Conservation (phyloP, 352 stramenopile species). For the Pythium brassicae region DNA sequence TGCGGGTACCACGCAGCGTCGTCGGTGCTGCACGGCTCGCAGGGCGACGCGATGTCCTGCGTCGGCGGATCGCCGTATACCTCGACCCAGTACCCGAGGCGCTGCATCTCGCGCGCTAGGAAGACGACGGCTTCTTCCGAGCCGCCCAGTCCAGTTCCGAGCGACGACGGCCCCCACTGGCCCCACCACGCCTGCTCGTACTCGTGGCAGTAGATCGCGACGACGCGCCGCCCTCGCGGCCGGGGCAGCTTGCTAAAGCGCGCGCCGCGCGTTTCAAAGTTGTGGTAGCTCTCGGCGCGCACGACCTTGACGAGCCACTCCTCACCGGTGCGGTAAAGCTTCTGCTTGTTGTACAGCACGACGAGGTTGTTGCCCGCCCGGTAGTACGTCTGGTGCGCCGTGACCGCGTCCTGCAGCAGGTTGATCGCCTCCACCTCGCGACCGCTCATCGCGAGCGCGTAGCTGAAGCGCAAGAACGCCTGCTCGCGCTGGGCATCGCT, state of each 20-base stretch:
- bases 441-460: constrained; percentile 24
- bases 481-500: constrained; percentile 21
- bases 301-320: constrained; percentile 26
- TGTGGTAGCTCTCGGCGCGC: constrained; percentile 24
- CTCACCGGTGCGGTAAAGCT: constrained; percentile 27
- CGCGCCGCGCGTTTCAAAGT: constrained; percentile 22
- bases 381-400: constrained; percentile 29
- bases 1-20: constrained; percentile 74
- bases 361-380: constrained; percentile 49
- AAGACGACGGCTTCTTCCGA: constrained; percentile 92
- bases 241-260: constrained; percentile 27
- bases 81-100: constrained; percentile 84
- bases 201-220: constrained; percentile 91
- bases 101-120: constrained; percentile 66
- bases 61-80: constrained; percentile 73
- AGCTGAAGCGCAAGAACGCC: constrained; percentile 35
- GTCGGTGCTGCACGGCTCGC: not conserved
- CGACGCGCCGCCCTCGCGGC: constrained; percentile 20
- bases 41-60: constrained; percentile 31
- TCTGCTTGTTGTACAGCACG: constrained; percentile 27
- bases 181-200: constrained; percentile 90
- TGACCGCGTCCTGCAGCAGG: constrained; percentile 22
- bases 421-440: constrained; percentile 25
- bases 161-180: constrained; percentile 79
- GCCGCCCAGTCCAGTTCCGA: constrained; percentile 69